phyloP scores from a whole-genome alignment of 345 rosid genomes.

The Aquilaria malaccensis region DNA sequence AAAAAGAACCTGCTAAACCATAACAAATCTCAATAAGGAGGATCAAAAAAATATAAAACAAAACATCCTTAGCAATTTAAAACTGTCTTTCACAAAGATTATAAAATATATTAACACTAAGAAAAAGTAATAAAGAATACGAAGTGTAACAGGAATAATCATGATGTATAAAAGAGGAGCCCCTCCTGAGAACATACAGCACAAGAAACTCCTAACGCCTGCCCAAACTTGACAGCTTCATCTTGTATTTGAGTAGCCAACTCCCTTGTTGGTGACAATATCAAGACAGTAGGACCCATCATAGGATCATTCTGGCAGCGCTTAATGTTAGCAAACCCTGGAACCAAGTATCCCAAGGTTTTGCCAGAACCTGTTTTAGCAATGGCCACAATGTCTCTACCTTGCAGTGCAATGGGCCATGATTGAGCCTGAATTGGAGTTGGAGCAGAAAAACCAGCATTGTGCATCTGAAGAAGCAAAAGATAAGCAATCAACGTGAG shows the following conservation, averaged over 20 bases:
- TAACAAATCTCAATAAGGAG: too few species aligned
- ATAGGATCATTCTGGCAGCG: constrained; percentile 53
- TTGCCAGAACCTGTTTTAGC: constrained; percentile 99
- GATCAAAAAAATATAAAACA: too few species aligned
- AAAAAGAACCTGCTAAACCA: too few species aligned
- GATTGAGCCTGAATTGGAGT: constrained; percentile 99
- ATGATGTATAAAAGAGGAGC: too few species aligned
- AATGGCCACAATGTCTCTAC: constrained; percentile 90
- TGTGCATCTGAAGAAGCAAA: constrained; percentile 65
- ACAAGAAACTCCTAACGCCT: constrained; percentile 81
- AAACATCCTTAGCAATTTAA: background rate
- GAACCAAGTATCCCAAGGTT: constrained; percentile 89
- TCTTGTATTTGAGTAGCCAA: constrained; percentile 94
- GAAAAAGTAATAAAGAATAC: background rate
- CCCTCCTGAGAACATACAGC: constrained; percentile 36
- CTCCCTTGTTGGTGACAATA: constrained; percentile 95
- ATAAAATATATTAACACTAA: background rate
- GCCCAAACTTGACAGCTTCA: constrained; percentile 92
- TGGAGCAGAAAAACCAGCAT: constrained; percentile 91
- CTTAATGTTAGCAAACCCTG: constrained; percentile 82
- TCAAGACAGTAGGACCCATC: constrained; percentile 89
- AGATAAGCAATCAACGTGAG: constrained; percentile 46
- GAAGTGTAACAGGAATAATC: background rate
- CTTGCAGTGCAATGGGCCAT: constrained; percentile 92
- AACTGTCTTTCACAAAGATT: background rate